These are phyloP conservation scores for Hypoxylon lenormandii DNA, from an alignment of 495 filamentous ascomycete genomes.

Conservation along the genomic window DNA sequence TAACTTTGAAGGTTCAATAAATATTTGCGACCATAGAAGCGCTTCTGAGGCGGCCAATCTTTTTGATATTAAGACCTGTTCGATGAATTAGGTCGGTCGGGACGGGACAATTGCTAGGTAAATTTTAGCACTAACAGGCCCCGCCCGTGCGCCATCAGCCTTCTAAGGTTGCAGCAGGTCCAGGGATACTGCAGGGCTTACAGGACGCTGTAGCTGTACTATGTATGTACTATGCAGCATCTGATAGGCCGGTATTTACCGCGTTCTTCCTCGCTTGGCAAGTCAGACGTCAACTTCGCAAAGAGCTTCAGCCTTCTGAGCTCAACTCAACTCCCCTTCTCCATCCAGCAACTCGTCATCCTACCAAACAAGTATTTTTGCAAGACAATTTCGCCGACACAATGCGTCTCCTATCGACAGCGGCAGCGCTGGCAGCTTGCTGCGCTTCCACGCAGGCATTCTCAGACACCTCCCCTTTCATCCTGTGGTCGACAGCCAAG, in stretches of 20 bases:
- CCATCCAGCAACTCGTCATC: slow-evolving; percentile 1
- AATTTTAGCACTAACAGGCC: slow-evolving; percentile 6
- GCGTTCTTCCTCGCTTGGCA: slow-evolving; percentile 14
- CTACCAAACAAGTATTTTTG: slow-evolving; percentile 7
- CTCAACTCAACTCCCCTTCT: slow-evolving; percentile 12
- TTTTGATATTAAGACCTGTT: neutral
- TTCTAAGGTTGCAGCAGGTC: slow-evolving; percentile 27
- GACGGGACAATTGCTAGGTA: slow-evolving; percentile 4
- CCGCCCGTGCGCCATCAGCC: slow-evolving; percentile 16
- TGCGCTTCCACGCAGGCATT: slow-evolving; percentile 74
- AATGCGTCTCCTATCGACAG: slow-evolving; percentile 70
- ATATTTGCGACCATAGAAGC: neutral
- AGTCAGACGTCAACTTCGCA: slow-evolving; percentile 31
- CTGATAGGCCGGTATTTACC: slow-evolving; percentile 36
- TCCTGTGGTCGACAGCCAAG: slow-evolving; percentile 83
- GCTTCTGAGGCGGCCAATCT: neutral
- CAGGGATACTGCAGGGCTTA: slow-evolving; percentile 19
- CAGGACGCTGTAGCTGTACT: slow-evolving; percentile 18
- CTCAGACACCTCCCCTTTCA: slow-evolving; percentile 85
- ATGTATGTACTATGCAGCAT: no score
- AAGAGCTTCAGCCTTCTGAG: slow-evolving; percentile 28
- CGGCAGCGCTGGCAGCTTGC: slow-evolving; percentile 72
- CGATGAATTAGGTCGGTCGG: neutral
- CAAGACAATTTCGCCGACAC: slow-evolving; percentile 42
- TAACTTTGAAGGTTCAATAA: neutral